phyloP scores from a whole-genome alignment of 2,329 filamentous ascomycete genomes.

The Ophiosphaerella herpotricha region DNA sequence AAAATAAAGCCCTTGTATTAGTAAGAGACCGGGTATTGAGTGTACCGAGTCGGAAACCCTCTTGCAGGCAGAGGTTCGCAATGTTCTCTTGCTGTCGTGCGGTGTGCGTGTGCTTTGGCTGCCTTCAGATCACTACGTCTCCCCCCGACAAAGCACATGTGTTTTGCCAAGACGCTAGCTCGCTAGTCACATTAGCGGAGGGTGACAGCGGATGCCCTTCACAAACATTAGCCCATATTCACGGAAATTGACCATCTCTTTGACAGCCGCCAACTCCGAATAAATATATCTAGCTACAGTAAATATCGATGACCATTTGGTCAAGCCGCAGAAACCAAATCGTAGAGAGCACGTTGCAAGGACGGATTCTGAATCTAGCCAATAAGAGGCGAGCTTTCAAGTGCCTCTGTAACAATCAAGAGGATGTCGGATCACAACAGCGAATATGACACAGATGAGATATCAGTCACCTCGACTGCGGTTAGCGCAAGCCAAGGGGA shows the following conservation, averaged over 20 bases:
- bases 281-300: too few species aligned
- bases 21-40: conserved; percentile 12
- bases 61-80: conserved; percentile 1
- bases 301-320: too few species aligned
- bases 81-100: background rate
- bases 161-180: conserved; percentile 3
- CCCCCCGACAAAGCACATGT: conserved; percentile 8
- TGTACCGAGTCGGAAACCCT: conserved; percentile 6
- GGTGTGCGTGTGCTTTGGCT: conserved; percentile 4
- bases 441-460: conserved; percentile 50
- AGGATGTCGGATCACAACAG: conserved; percentile 7
- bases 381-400: conserved; percentile 13
- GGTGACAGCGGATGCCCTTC: too few species aligned
- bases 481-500: conserved; percentile 5
- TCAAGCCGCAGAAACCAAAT: too few species aligned
- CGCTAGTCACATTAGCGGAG: background rate
- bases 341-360: too few species aligned
- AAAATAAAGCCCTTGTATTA: conserved; percentile 10
- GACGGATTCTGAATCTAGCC: conserved; percentile 1
- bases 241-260: too few species aligned
- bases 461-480: conserved; percentile 63
- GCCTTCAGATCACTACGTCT: conserved; percentile 4
- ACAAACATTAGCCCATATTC: too few species aligned
- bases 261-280: too few species aligned
- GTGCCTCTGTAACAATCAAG: conserved; percentile 2